Conservation (phyloP, 2,329 filamentous ascomycete species). For the Cordyceps javanica region DNA sequence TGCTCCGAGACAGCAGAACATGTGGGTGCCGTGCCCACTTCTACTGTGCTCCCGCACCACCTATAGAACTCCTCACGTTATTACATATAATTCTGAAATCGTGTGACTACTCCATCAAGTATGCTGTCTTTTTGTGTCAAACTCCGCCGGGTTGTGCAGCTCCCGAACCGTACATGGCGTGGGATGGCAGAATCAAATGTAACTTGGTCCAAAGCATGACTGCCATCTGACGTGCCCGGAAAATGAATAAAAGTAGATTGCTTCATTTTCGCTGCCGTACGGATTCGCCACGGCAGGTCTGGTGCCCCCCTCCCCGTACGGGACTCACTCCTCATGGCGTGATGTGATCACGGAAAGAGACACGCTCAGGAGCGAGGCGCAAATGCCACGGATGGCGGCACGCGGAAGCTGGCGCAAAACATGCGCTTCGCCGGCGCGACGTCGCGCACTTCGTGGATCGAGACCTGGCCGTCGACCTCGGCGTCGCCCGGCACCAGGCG, state of each 20-base stretch:
- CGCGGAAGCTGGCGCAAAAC: slow-evolving; percentile 89
- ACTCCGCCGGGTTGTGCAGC: background rate
- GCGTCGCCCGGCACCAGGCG: slow-evolving; percentile 38
- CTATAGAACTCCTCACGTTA: background rate
- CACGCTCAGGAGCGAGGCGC: slow-evolving; percentile 28
- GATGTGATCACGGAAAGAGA: too few relatives aligned
- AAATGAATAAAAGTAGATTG: too few relatives aligned
- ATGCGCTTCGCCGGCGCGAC: slow-evolving; percentile 93
- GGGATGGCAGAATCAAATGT: too few relatives aligned
- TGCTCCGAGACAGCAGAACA: too few relatives aligned
- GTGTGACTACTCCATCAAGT: background rate
- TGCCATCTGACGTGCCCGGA: too few relatives aligned
- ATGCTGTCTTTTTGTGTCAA: background rate
- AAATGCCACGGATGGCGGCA: slow-evolving; percentile 81
- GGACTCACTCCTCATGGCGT: too few relatives aligned
- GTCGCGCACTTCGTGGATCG: slow-evolving; percentile 68
- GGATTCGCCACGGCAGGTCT: too few relatives aligned
- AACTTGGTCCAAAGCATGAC: too few relatives aligned
- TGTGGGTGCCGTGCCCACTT: background rate
- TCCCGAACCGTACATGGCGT: too few relatives aligned
- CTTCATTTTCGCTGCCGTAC: too few relatives aligned
- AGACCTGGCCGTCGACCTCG: slow-evolving; percentile 40
- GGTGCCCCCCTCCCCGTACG: too few relatives aligned
- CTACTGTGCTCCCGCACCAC: background rate
- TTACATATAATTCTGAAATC: background rate